Evolutionary conservation across 2,329 filamentous ascomycete genomes (phyloP).

Genomic region (Diaporthe batatas): DNA sequence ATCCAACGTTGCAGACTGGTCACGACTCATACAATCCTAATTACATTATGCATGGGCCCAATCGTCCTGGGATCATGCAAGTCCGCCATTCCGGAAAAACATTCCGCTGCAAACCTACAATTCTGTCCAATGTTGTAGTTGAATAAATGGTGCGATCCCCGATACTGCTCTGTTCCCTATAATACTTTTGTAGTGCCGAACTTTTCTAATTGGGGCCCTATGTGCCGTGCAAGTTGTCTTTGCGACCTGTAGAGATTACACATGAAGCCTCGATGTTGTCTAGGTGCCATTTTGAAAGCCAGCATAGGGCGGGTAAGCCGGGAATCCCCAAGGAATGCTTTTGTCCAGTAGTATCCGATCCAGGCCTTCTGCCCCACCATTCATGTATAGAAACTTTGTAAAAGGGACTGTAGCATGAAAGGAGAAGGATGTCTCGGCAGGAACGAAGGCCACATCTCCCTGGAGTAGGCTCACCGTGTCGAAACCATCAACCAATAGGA

Average conservation of each 20-base stretch:
- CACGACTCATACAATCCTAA: not conserved
- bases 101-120: not conserved
- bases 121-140: no score
- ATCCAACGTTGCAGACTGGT: constrained; percentile 5
- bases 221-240: no score
- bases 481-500: not conserved
- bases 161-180: not conserved
- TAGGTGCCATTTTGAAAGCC: not conserved
- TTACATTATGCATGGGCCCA: not conserved
- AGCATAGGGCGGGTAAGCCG: not conserved
- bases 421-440: not conserved
- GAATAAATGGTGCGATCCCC: not conserved
- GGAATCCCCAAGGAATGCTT: constrained; percentile 5
- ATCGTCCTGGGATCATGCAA: not conserved
- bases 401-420: not conserved
- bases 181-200: not conserved
- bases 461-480: constrained; percentile 4
- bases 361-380: not conserved
- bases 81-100: not conserved
- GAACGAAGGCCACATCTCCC: not conserved
- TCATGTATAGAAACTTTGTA: constrained; percentile 3
- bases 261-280: not conserved
- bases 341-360: not conserved
- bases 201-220: not conserved
- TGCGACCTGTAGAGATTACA: not conserved